phyloP scores from a whole-genome alignment of 2,329 filamentous ascomycete species.

The Capronia americana region DNA sequence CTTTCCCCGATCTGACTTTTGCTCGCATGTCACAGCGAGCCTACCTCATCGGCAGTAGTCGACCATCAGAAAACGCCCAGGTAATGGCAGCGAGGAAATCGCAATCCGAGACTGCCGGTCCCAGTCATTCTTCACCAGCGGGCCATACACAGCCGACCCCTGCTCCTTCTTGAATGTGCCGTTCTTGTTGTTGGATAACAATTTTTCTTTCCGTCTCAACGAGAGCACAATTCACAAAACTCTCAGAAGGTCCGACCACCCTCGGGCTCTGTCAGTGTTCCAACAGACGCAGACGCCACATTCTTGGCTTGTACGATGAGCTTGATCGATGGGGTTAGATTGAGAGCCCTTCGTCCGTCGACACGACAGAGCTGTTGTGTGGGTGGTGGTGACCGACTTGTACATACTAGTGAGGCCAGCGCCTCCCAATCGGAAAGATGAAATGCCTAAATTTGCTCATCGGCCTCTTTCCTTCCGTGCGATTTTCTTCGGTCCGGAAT shows the following conservation, averaged over 20 bases:
- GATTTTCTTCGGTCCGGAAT: slow-evolving; percentile 33
- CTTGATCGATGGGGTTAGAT: slow-evolving; percentile 19
- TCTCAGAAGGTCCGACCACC: slow-evolving; percentile 21
- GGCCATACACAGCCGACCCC: slow-evolving; percentile 27
- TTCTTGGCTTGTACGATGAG: slow-evolving; percentile 30
- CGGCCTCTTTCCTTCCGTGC: slow-evolving; percentile 22
- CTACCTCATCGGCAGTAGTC: slow-evolving; percentile 48
- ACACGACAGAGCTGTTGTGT: slow-evolving; percentile 4
- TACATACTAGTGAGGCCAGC: slow-evolving; percentile 38
- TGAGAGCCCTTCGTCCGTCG: slow-evolving; percentile 3
- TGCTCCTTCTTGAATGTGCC: slow-evolving; percentile 33
- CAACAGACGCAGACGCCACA: slow-evolving; percentile 10
- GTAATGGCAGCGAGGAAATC: slow-evolving; percentile 37
- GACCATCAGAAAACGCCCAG: slow-evolving; percentile 30
- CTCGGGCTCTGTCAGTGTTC: slow-evolving; percentile 21
- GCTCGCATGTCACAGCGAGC: slow-evolving; percentile 62
- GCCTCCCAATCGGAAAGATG: slow-evolving; percentile 25
- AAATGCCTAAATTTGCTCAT: not conserved
- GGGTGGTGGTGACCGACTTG: slow-evolving; percentile 22
- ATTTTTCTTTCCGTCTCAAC: slow-evolving; percentile 25
- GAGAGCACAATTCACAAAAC: slow-evolving; percentile 38
- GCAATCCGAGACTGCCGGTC: slow-evolving; percentile 32
- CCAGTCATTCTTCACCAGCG: slow-evolving; percentile 32
- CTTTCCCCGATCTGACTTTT: slow-evolving; percentile 28
- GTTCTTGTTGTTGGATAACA: slow-evolving; percentile 24